Base-by-base conservation (phyloP, 495 filamentous ascomycete genomes). In the Aspergillus campestris region DNA sequence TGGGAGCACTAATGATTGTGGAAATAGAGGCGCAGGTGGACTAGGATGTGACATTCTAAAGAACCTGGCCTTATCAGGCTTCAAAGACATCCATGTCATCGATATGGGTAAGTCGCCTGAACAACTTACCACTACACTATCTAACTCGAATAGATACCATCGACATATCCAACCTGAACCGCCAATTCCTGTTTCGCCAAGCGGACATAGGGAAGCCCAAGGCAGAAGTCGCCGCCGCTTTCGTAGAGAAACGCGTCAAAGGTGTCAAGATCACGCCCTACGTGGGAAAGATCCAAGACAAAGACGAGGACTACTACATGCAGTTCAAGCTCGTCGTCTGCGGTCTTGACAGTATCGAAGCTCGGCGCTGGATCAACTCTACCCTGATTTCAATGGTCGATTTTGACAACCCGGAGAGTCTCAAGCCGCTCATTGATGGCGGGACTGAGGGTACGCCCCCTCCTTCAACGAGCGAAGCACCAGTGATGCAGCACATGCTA, bases 41-140 rank as follows among this genome's bases (percentile, higher is more conserved):
- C 63, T 99, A 52, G 94, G 94, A 48, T 99, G 94, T 55, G 94
- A 99, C 62, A 90, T 99, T 40, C 65, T 99, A 33, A 99, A 99
- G 72, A 89, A 97, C 55, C 79, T 99, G 8, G 92, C 94, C 28
- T 74, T 96, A 3, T 95, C 90, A 3, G 89, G 94, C 8, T 97
- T 97, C 70, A 94, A 85, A 63, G 77, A 96, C 60, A 95, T 99
- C 48, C 89, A 97, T 71, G 91, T 99, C 33, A 97, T 99, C 54
- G 94, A 99, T 71, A 99, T 99, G 94, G 90, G 87, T 79, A 65
- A 45, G 59, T 58, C 8, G 27, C 7, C 35, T 31, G 34, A 47
- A 18, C 4, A 14, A 12, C 3, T 0, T 3, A 6, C 37, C 10
- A 28, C 15, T 10, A 14, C 14, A 40, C 8, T 18, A 38, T 55